Base-by-base conservation (phyloP, 345 rosid species). In the Leavenworthia alabamica region DNA sequence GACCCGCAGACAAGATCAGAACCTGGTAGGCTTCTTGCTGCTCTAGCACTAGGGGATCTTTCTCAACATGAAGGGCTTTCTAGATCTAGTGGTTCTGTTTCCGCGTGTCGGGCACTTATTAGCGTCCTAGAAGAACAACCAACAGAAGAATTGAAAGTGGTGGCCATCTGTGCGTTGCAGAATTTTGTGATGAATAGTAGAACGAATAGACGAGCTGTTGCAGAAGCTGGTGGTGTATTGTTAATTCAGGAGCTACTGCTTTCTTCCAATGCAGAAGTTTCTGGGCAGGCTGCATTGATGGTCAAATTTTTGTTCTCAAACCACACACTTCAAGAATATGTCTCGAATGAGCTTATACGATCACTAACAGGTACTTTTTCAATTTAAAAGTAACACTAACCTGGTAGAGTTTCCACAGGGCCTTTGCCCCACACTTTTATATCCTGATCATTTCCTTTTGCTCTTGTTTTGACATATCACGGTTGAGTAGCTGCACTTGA, bases 161-260 rank as follows among this genome's bases (percentile, higher is more conserved):
- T 90, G 36, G 89, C 97, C 27, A 74, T 86, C 58, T 90, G 97
- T 75, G 97, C 96, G 17, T 57, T 90, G 82, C 97, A 90, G 80
- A 90, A 88, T 68, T 85, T 90, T 80, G 94, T 90, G 46, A 74
- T 88, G 91, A 81, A 76, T 73, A 88, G 97, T 68, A 75, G 97
- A 73, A 82, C 96, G 14, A 90, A 90, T 60, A 77, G 90, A 66
- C 71, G 94, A 74, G 97, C 97, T 26, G 94, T 90, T 64, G 97
- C 97, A 42, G 96, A 90, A 79, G 96, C 96, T 19, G 97, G 97
- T 58, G 97, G 96, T 52, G 77, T 91, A 68, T 81, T 82, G 73
- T 81, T 91, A 48, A 78, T 88, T 59, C 90, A 85, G 75, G 96
- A 90, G 65, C 75, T 90, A 16, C 62, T 91, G 20, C 68, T 81